Percentiles rank a stretch among this genome's conserved stretches.
These are phyloP conservation scores for Sextonia rubra DNA, from an alignment of 164 flowering plant genomes.

Conservation along the genomic window DNA sequence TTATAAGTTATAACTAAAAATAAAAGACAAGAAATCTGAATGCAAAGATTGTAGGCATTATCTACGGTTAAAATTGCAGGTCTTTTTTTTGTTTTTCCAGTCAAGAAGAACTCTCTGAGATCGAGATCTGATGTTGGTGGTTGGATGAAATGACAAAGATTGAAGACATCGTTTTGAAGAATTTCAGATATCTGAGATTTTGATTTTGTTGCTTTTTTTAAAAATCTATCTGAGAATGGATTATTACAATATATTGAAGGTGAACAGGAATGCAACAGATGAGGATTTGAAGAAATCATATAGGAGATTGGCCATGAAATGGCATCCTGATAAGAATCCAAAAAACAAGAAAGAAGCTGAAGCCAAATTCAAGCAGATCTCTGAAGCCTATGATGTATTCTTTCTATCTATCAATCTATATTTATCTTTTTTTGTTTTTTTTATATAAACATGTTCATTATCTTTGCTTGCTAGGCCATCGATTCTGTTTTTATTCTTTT, in stretches of 20 bases:
- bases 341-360: conserved; percentile 32
- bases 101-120: too few species aligned
- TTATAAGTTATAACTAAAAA: too few species aligned
- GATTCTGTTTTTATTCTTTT: too few species aligned
- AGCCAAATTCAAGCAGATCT: conserved; percentile 39
- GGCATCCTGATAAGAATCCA: conserved; percentile 43
- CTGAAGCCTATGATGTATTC: conserved; percentile 36
- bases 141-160: too few species aligned
- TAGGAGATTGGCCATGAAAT: conserved; percentile 34
- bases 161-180: background rate
- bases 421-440: too few species aligned
- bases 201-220: background rate
- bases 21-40: too few species aligned
- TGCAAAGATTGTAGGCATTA: too few species aligned
- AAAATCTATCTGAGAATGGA: conserved; percentile 24
- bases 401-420: background rate
- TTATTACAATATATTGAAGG: conserved; percentile 34
- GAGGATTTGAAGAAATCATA: conserved; percentile 37
- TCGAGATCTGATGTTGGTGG: too few species aligned
- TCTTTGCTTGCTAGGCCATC: too few species aligned
- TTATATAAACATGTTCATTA: too few species aligned
- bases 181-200: background rate
- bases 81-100: too few species aligned
- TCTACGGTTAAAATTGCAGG: too few species aligned
- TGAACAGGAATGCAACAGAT: conserved; percentile 27